Evolutionary conservation across 257 asterid species (phyloP).

Genomic region (Ajuga chamaepitys): DNA sequence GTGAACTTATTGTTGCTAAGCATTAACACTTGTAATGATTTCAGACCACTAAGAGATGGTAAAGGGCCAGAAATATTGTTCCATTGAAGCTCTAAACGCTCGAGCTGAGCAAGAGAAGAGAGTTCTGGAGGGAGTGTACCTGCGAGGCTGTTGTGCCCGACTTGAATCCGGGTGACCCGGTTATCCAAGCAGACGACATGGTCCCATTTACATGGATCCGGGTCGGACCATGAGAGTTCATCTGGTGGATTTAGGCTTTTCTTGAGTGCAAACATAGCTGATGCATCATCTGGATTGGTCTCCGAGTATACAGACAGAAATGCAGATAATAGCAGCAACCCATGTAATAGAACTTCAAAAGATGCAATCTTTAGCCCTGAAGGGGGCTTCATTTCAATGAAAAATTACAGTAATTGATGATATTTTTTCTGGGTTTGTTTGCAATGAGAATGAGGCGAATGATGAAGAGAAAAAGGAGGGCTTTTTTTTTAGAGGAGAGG

Average conservation of each 20-base stretch:
- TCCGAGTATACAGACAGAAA: slow-evolving; percentile 31
- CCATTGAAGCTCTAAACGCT: slow-evolving; percentile 76
- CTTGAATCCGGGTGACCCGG: slow-evolving; percentile 80
- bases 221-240: slow-evolving; percentile 59
- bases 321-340: slow-evolving; percentile 26
- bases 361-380: slow-evolving; percentile 35
- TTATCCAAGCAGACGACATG: slow-evolving; percentile 51
- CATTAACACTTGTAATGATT: slow-evolving; percentile 52
- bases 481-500: slow-evolving; percentile 5
- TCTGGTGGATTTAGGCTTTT: slow-evolving; percentile 51
- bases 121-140: slow-evolving; percentile 74
- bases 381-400: slow-evolving; percentile 33
- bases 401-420: not conserved
- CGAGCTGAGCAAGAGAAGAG: slow-evolving; percentile 48
- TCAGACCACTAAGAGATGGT: slow-evolving; percentile 59
- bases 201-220: slow-evolving; percentile 82
- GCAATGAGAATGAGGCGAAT: not conserved
- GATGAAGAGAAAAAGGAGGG: slow-evolving; percentile 7
- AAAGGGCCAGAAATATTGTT: slow-evolving; percentile 82
- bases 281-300: slow-evolving; percentile 34
- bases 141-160: slow-evolving; percentile 54
- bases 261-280: slow-evolving; percentile 68
- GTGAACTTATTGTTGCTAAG: slow-evolving; percentile 64
- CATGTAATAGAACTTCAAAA: slow-evolving; percentile 25
- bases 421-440: not conserved